Evolutionary conservation across 495 filamentous ascomycete species (phyloP).

Genomic region (Neurospora sublineolata): DNA sequence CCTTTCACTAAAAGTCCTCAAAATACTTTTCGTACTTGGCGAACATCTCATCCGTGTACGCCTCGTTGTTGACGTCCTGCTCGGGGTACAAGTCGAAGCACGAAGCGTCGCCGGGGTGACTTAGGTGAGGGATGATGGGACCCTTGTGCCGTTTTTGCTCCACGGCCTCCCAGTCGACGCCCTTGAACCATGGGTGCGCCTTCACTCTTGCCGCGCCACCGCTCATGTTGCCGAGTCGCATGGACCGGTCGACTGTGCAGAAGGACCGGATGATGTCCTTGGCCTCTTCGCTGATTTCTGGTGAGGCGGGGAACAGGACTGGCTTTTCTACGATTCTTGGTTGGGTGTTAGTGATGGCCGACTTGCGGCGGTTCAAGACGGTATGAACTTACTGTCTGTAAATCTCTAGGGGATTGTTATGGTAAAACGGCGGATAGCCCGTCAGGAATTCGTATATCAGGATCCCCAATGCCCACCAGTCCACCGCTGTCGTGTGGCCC

Average conservation of each 20-base stretch:
- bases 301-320: slow-evolving; percentile 53
- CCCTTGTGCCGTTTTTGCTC: slow-evolving; percentile 58
- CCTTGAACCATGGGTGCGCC: slow-evolving; percentile 73
- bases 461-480: slow-evolving; percentile 98
- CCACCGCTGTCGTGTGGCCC: slow-evolving; percentile 90
- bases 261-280: slow-evolving; percentile 75
- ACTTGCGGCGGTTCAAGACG: background rate
- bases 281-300: slow-evolving; percentile 57
- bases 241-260: slow-evolving; percentile 80
- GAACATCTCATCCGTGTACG: slow-evolving; percentile 63
- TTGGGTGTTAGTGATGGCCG: slow-evolving; percentile 1
- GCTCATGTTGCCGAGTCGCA: slow-evolving; percentile 76
- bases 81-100: slow-evolving; percentile 84
- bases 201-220: slow-evolving; percentile 77
- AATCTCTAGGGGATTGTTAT: slow-evolving; percentile 89
- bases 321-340: slow-evolving; percentile 62
- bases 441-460: slow-evolving; percentile 93
- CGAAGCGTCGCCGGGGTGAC: slow-evolving; percentile 68
- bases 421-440: slow-evolving; percentile 95
- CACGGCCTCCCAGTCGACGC: slow-evolving; percentile 77
- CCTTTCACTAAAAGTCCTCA: slow-evolving; percentile 51
- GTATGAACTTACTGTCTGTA: slow-evolving; percentile 62
- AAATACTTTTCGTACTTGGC: slow-evolving; percentile 68
- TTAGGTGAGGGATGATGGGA: slow-evolving; percentile 75
- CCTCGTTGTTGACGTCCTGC: slow-evolving; percentile 39